Evolutionary conservation across 371 early-diverging fungal species (phyloP), one percentile per base, ranked within the genome.

Genomic region (Coelomomyces lativittatus): DNA sequence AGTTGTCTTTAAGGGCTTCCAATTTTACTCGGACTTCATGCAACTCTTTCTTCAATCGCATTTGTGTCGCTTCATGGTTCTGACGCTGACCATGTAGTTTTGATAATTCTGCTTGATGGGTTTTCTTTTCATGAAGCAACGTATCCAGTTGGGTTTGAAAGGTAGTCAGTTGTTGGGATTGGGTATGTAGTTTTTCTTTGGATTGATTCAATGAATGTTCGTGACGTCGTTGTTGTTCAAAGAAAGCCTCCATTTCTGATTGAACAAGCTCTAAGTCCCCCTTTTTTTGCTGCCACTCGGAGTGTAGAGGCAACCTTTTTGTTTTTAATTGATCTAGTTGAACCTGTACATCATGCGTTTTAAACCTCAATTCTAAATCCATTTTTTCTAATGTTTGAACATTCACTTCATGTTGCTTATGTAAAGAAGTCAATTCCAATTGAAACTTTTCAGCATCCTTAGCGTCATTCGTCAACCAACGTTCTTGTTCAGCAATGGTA

Each of bases 401-500:
- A 5, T 23, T 26, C 5, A 14, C 12, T 2, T 10, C 29, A 14
- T 32, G 30, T 26, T 44, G 12, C 12, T 9, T n/a, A 1, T 3
- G 14, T 23, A 44, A 12, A 8, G 6, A 28, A 19, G 25, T 31
- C 7, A 26, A 19, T 11, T 21, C 43, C 29, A 8, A 8, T 21
- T 23, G 19, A 4, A 9, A 14, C 11, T 12, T n/a, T 12, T 11
- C 14, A 11, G 24, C 19, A 9, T 39, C 10, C 10, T 27, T 37
- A 10, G 24, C n/a, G 15, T 14, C 14, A 11, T 11, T 39, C 39
- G 11, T 27, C 39, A 39, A 19, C 36, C 36, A 35, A 17, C 21
- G 36, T 21, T 17, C 54, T 14, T 57, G 58, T 35, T 67, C 63
- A 25, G 57, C 63, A 26, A 57, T 52, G 21, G 44, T 49, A 55